These are phyloP conservation scores for Perkinsus marinus DNA, from an alignment of 169 alveolate species.

Conservation along the genomic window DNA sequence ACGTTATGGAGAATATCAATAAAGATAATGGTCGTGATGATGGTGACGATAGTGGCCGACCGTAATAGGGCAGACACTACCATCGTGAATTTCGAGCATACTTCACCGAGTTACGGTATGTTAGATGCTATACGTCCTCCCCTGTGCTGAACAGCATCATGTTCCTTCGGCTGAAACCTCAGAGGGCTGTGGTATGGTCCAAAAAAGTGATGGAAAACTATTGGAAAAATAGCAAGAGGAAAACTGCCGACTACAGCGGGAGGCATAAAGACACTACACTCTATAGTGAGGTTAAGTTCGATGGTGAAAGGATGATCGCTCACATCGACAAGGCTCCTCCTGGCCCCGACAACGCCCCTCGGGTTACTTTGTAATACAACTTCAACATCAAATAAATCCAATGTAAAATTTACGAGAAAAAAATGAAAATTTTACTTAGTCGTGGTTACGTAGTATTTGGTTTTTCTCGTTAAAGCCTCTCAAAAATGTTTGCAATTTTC, in stretches of 20 bases:
- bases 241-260: background rate
- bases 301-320: background rate
- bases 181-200: background rate
- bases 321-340: background rate
- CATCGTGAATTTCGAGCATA: too few species aligned
- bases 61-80: background rate
- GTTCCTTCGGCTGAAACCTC: background rate
- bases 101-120: too few species aligned
- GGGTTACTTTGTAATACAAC: too few species aligned
- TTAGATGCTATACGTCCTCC: too few species aligned
- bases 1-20: background rate
- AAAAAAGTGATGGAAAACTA: background rate
- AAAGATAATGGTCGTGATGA: background rate
- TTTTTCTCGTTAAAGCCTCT: too few species aligned
- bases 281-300: background rate
- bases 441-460: too few species aligned
- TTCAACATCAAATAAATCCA: too few species aligned
- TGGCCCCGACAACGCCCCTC: too few species aligned
- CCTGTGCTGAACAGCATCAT: background rate
- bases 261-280: background rate
- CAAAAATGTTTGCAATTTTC: too few species aligned
- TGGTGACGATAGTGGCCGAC: background rate
- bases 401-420: too few species aligned
- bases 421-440: too few species aligned
- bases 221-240: background rate